These are phyloP conservation scores for Globisporangium barbulae DNA, from an alignment of 352 stramenopile genomes.

Conservation along the genomic window DNA sequence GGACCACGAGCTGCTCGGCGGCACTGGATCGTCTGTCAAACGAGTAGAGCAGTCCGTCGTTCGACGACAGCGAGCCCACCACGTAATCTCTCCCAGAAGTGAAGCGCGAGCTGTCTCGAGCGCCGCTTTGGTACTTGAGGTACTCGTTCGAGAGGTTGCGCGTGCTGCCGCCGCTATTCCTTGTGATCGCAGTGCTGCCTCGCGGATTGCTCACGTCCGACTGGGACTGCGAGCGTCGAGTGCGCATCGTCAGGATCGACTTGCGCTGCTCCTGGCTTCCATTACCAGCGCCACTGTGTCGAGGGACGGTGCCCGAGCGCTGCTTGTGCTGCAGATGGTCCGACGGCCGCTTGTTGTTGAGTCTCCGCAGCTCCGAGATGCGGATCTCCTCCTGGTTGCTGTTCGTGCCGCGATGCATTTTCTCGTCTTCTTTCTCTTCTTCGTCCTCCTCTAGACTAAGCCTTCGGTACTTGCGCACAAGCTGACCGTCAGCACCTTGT, in stretches of 20 bases:
- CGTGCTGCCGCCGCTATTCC: conserved; percentile 9
- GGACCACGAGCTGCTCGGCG: conserved; percentile 47
- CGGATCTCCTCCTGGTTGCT: conserved; percentile 32
- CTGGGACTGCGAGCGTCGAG: conserved; percentile 35
- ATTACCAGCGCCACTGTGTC: conserved; percentile 5
- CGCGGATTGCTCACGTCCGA: conserved; percentile 44
- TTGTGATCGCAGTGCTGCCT: conserved; percentile 9
- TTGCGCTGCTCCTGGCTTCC: conserved; percentile 9
- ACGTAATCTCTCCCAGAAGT: conserved; percentile 10
- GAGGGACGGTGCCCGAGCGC: conserved; percentile 6
- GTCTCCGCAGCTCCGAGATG: conserved; percentile 31
- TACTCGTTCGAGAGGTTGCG: conserved; percentile 17
- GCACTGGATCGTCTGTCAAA: conserved; percentile 38
- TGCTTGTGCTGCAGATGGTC: conserved; percentile 9
- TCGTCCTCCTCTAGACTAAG: conserved; percentile 71
- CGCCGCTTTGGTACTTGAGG: conserved; percentile 6
- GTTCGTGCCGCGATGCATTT: conserved; percentile 17
- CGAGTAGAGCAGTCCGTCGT: conserved; percentile 33
- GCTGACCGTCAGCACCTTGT: conserved; percentile 21
- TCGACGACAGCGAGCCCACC: conserved; percentile 22
- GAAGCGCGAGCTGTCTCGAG: conserved; percentile 13
- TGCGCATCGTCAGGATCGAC: conserved; percentile 10
- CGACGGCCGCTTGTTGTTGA: conserved; percentile 11
- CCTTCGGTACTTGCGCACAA: conserved; percentile 47
- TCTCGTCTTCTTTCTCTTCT: conserved; percentile 57